Evolutionary conservation across 441 rosid species (phyloP).

Genomic region (Populus hybrid): DNA sequence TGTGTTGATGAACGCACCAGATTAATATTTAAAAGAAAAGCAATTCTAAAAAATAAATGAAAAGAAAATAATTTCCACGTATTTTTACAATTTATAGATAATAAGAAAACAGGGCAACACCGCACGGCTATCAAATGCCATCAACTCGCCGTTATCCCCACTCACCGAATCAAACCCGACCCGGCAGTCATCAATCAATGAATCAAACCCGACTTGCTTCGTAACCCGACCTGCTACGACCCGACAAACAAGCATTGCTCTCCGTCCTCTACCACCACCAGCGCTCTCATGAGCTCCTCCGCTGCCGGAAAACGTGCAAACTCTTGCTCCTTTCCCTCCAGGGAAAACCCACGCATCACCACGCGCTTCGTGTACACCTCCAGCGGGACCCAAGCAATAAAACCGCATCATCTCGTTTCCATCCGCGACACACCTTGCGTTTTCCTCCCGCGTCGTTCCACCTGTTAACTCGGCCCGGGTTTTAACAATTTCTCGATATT

Average conservation of each 20-base stretch:
- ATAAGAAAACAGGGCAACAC: conserved; percentile 92
- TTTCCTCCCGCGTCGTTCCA: conserved; percentile 49
- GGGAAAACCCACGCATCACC: conserved; percentile 65
- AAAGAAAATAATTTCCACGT: conserved; percentile 5
- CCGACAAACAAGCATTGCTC: conserved; percentile 87
- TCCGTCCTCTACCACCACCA: conserved; percentile 79
- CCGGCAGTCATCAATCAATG: conserved; percentile 36
- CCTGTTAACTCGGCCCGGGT: conserved; percentile 38
- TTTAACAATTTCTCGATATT: conserved; percentile 76
- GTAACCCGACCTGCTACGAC: conserved; percentile 86
- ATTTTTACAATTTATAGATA: conserved; percentile 75
- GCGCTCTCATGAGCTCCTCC: conserved; percentile 75
- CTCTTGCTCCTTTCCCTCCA: conserved; percentile 56
- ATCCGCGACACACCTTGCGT: conserved; percentile 83
- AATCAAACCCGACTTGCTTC: conserved; percentile 40
- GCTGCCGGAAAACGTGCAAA: conserved; percentile 76
- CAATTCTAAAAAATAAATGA: not conserved
- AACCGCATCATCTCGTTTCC: conserved; percentile 98
- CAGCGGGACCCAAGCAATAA: conserved; percentile 65
- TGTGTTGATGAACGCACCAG: conserved; percentile 43
- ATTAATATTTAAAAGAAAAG: not conserved
- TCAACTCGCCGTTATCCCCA: conserved; percentile 77
- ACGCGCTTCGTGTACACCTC: conserved; percentile 31
- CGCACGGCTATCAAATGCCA: conserved; percentile 83
- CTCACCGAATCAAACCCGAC: conserved; percentile 83